Base-by-base conservation (phyloP, 2,329 filamentous ascomycete species). In the Ascomycota sp. region DNA sequence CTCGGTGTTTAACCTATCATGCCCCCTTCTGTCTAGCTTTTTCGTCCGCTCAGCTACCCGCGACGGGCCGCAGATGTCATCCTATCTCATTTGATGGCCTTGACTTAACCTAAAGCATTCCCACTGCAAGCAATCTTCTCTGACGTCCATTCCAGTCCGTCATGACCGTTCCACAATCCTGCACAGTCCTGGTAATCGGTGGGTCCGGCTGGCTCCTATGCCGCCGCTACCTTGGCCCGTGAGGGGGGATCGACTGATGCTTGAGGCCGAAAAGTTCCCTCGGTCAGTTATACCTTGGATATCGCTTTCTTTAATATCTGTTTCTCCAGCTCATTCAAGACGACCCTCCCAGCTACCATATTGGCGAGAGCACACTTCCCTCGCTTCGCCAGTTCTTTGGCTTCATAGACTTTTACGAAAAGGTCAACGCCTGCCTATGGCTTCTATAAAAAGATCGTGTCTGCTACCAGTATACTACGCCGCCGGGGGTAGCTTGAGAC, bases 401-500 rank as follows among this genome's bases (percentile, higher is more conserved):
- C 8, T 61, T 62, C 32, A 53, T 61, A 22, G 59, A 59, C 27
- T 35, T 54, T 0, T 47, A 61, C 13, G 36, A 47, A 2, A 49
- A 36, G 2, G 61, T 59, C 33, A 42, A 53, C n/a, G n/a, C n/a
- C n/a, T 20, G 25, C 30, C 0, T 38, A 60, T 30, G 57, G 57
- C 0, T 62, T 63, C 30, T 30, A 30, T 1, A 41, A 44, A 17
- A 62, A 62, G 48, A 55, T 41, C 34, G 10, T 25, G 21, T 23
- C 21, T 23, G 19, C 21, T 3, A 7, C n/a, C 10, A n/a, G 13
- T 4, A 7, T 6, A 11, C 17, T 6, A 21, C 13, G 13, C 2
- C 13, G 25, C n/a, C 9, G 9, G 5, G 3, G 4, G 7, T 15
- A 13, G 12, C n/a, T 23, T 4, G 5, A n/a, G n/a, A n/a, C n/a